Base-by-base conservation (phyloP, 169 alveolate species). In the Eimeria maxima region DNA sequence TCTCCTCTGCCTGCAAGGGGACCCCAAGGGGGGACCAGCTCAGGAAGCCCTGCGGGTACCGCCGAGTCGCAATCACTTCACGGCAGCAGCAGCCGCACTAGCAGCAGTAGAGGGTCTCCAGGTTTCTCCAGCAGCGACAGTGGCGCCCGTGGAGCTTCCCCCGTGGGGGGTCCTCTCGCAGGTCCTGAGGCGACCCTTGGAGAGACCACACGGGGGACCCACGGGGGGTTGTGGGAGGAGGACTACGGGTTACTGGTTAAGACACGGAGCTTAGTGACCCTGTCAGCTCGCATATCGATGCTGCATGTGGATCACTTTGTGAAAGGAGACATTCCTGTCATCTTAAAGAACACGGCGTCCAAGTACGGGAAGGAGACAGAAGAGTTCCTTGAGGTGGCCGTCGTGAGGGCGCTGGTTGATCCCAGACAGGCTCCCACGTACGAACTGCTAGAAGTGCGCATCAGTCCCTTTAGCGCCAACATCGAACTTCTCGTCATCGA, bases 301-400 rank as follows among this genome's bases (percentile, higher is more conserved):
- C 44, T 95, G 76, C 96, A 95, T 67, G 74, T 98, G 50, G 99
- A 98, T 96, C 99, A 98, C 93, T 98, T 98, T 74, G 98, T 98
- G 53, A 98, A 97, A 81, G 99, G 99, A 44, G 98, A 97, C 92
- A 97, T 98, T 27, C 99, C 99, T 44, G 99, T 98, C 55, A 98
- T 98, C 20, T 95, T 98, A 73, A 98, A 98, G 78, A 88, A 71
- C 63, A 89, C 95, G n/a, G 47, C 91, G 67, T 67, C 96, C n/a
- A 69, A 53, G 69, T 73, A 86, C 57, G 78, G 73, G n/a, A 76
- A 80, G 44, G 91, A 95, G 44, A 73, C 67, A 42, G 90, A 80
- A 44, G 95, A 55, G 60, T 96, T 96, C 76, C 90, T 96, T 33
- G 93, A 95, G 81, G 50, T 95, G 45, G 89, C 93, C 38, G 96